Evolutionary conservation across 176 grass and related monocot species (phyloP), one percentile per base, ranked within the genome.

Genomic region (Canna indica): DNA sequence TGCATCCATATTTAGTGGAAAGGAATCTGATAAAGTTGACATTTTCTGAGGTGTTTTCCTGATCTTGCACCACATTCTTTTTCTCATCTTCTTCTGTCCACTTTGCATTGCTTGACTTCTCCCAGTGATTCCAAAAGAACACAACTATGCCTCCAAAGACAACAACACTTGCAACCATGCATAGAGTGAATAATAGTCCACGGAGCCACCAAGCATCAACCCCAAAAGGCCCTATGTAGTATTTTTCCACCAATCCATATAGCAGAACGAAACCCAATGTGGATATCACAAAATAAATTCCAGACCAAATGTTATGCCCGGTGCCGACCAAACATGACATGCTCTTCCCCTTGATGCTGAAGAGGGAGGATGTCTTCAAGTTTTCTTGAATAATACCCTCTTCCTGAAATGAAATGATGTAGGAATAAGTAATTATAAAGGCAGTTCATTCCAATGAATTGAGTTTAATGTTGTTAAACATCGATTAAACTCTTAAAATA

Each of bases 311-410:
- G 67, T 85, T 90, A 72, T 92, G 74, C 29, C 94, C 94, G 1
- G 94, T 97, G 75, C 94, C 94, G 5, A 97, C 94, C 59, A 97
- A 83, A 28, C 84, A 81, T 11, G 93, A 92, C 81, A 97, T 87
- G 70, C 46, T 69, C 30, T 72, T 75, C 32, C 84, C 86, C 59
- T 85, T 90, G 73, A 83, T 90, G 47, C 84, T 77, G 79, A 81
- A 90, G 36, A 92, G 76, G 65, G 88, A 83, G 7, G 80, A 67
- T 36, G 25, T 20, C 33, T 83, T 90, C 59, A 75, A 38, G 2
- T 76, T 79, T 25, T 77, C 77, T 74, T 63, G 57, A 38, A 80
- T 41, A 22, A 85, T 78, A 59, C 94, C 88, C 4, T 97, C 94
- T 75, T 97, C 94, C 94, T 97, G 80, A 68, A 63, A 59, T 35